phyloP scores from a whole-genome alignment of 768 basidiomycete genomes.

The Leucocoprinus leucothites region DNA sequence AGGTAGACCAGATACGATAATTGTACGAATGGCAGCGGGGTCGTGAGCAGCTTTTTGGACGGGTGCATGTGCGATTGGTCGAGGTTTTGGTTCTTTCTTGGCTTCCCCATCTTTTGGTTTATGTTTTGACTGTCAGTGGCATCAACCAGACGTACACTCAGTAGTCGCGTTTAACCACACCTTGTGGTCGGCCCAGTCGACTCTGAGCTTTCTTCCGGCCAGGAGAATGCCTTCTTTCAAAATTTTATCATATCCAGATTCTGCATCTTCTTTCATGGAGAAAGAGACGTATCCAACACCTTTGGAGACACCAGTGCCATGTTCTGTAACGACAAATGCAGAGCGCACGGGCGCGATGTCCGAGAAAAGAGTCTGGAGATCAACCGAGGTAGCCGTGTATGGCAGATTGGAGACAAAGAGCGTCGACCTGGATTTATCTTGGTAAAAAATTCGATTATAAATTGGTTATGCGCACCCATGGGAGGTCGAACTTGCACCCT shows the following conservation, averaged over 20 bases:
- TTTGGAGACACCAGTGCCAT: slow-evolving; percentile 73
- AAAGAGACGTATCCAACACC: slow-evolving; percentile 98
- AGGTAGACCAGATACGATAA: slow-evolving; percentile 75
- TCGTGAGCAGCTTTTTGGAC: slow-evolving; percentile 46
- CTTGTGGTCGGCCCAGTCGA: slow-evolving; percentile 81
- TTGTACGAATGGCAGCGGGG: slow-evolving; percentile 80
- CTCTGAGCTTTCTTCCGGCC: slow-evolving; percentile 66
- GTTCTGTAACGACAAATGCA: slow-evolving; percentile 89
- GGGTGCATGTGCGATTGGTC: slow-evolving; percentile 30
- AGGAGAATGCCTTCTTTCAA: slow-evolving; percentile 61
- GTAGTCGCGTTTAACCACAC: slow-evolving; percentile 30
- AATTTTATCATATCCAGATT: slow-evolving; percentile 64
- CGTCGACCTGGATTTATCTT: slow-evolving; percentile 53
- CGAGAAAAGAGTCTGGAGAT: slow-evolving; percentile 90
- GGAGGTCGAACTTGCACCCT: slow-evolving; percentile 3
- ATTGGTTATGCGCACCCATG: slow-evolving; percentile 18
- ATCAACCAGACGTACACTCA: slow-evolving; percentile 2
- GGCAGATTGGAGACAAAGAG: slow-evolving; percentile 94
- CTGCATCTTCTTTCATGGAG: slow-evolving; percentile 85
- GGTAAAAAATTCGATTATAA: background rate
- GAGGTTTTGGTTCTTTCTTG: slow-evolving; percentile 39
- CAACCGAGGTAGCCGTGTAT: slow-evolving; percentile 84
- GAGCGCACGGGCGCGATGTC: slow-evolving; percentile 92
- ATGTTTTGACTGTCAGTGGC: background rate
- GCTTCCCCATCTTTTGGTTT: slow-evolving; percentile 36